A percentile compares a stretch with the other conserved stretches of the same genome.
These are phyloP conservation scores for Dothistroma septosporum DNA, from an alignment of 2,329 filamentous ascomycete genomes.

Conservation along the genomic window DNA sequence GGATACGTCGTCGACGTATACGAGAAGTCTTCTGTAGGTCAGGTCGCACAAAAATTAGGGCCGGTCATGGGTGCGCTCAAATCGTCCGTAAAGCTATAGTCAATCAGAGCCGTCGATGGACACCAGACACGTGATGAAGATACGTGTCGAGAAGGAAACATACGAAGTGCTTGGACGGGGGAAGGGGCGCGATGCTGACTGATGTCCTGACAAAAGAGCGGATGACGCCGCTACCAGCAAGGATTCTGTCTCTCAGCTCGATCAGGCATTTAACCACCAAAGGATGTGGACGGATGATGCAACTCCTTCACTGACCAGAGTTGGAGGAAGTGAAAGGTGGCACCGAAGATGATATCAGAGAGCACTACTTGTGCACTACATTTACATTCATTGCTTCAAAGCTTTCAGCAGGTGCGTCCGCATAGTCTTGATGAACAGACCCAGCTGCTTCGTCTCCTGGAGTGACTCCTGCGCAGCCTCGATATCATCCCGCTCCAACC, in stretches of 20 bases:
- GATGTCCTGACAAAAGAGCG: neutral
- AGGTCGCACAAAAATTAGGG: no score
- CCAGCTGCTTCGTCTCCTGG: slow-evolving; percentile 74
- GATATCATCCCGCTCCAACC: slow-evolving; percentile 72
- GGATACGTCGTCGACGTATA: no score
- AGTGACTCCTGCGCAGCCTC: slow-evolving; percentile 72
- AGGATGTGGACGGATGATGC: no score
- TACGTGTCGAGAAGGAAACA: neutral
- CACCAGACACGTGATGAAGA: no score
- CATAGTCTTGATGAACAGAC: slow-evolving; percentile 74
- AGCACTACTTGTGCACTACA: neutral
- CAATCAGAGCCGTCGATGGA: no score
- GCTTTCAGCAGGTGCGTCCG: slow-evolving; percentile 65
- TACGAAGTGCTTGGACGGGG: neutral
- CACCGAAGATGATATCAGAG: neutral
- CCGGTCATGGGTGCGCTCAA: no score
- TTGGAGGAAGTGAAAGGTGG: neutral
- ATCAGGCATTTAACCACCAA: neutral
- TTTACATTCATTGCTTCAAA: slow-evolving; percentile 29
- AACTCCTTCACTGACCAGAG: neutral
- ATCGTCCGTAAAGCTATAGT: no score
- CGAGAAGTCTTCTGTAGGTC: no score
- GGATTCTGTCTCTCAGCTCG: neutral
- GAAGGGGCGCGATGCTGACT: neutral
- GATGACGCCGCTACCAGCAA: neutral